Base-by-base conservation (phyloP, 371 early-diverging fungal species). In the Mucor sp. region DNA sequence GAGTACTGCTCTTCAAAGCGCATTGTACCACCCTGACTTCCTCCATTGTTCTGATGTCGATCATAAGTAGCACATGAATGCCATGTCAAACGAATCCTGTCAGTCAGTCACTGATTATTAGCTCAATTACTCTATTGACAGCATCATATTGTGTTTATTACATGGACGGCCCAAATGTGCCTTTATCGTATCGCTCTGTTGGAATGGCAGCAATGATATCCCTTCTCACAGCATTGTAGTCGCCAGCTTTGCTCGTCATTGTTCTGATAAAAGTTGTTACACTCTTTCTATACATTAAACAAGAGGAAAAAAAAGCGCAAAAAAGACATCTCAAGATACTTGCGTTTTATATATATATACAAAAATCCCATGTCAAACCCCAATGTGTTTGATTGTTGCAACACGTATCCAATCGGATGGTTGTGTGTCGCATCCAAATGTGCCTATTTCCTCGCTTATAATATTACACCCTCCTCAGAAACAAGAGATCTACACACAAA, bases 1-100 rank as follows among this genome's bases (percentile, higher is more conserved):
- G 68, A 63, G 25, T 90, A 75, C 77, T 93, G 94, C 30, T 88
- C 75, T 28, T 68, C 58, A 69, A 79, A 80, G 28, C 86, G 82
- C 90, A 94, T 94, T 64, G 92, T 93, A 17, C 86, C 91, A 66
- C 94, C 94, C 72, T 89, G 83, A 48, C 90, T 87, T 21, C 94
- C 94, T 35, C 94, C 94, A 30, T 89, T 86, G 50, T 77, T 73
- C 53, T 87, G 78, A 62, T 81, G 69, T 70, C 81, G 78, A 76
- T 87, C 87, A 66, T 85, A 94, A 50, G 94, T 94, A 39, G 91
- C 94, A 50, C 90, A 79, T 9, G 91, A 84, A 81, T 94, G 94
- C 94, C 92, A 92, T 23, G 92, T 92, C 14, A 90, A 82, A 59
- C 89, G 93, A 68, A 94, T 86, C 60, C 81, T 80, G 61, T 14